Evolutionary conservation across 768 basidiomycete species (phyloP).

Genomic region (Tephrocybe sp.): DNA sequence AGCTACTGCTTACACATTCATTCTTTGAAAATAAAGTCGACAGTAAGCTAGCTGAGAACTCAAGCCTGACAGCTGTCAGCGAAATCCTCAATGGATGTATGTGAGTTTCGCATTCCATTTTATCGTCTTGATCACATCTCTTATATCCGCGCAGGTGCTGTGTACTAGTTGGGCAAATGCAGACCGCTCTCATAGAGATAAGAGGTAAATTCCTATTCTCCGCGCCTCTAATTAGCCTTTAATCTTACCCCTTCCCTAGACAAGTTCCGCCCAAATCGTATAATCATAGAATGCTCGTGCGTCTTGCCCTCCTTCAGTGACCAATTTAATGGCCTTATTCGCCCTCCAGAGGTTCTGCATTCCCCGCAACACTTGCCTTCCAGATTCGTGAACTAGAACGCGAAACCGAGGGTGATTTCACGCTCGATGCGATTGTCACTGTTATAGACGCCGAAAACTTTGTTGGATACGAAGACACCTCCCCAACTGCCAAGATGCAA

Average conservation of each 20-base stretch:
- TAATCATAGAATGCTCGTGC: slow-evolving; percentile 94
- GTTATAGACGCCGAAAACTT: slow-evolving; percentile 94
- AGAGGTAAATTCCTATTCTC: slow-evolving; percentile 42
- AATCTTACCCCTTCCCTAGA: slow-evolving; percentile 40
- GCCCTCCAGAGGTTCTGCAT: slow-evolving; percentile 79
- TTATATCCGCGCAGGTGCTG: slow-evolving; percentile 62
- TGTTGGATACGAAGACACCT: slow-evolving; percentile 87
- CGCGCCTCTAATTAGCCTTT: not conserved
- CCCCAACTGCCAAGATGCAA: slow-evolving; percentile 89
- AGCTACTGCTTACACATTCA: not conserved
- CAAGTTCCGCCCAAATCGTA: slow-evolving; percentile 81
- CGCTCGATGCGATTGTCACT: slow-evolving; percentile 87
- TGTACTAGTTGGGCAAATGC: slow-evolving; percentile 93
- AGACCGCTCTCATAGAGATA: slow-evolving; percentile 86
- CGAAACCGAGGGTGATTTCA: slow-evolving; percentile 71
- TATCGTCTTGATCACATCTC: not conserved
- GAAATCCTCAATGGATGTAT: slow-evolving; percentile 97
- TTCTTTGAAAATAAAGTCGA: slow-evolving; percentile 54
- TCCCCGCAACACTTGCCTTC: slow-evolving; percentile 92
- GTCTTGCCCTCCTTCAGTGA: slow-evolving; percentile 20
- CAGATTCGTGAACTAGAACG: slow-evolving; percentile 88
- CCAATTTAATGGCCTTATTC: not conserved
- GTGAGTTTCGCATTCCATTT: slow-evolving; percentile 40
- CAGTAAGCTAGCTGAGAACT: slow-evolving; percentile 85
- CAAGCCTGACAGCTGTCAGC: slow-evolving; percentile 80